phyloP scores from a whole-genome alignment of 2,329 filamentous ascomycete genomes.

The Fusarium sp. region DNA sequence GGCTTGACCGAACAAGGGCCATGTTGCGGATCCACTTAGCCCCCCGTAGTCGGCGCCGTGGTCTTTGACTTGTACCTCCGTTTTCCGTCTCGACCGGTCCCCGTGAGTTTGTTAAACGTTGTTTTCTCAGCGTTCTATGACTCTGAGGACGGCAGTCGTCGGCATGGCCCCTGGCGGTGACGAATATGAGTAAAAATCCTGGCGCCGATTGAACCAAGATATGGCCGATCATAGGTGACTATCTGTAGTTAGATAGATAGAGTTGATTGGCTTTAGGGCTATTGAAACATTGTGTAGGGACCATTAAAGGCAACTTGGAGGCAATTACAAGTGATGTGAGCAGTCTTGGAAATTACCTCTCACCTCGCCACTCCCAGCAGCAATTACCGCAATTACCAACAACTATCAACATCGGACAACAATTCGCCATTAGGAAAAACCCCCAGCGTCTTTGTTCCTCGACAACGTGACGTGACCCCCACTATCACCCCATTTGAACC shows the following conservation, averaged over 20 bases:
- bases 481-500: slow-evolving; percentile 46
- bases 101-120: slow-evolving; percentile 14
- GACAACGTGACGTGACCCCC: slow-evolving; percentile 51
- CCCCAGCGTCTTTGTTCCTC: slow-evolving; percentile 17
- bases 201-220: slow-evolving; percentile 8
- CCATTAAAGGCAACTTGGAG: slow-evolving; percentile 11
- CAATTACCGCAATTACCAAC: slow-evolving; percentile 1
- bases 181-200: background rate
- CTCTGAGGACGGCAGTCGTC: slow-evolving; percentile 35
- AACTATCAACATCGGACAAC: slow-evolving; percentile 29
- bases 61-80: slow-evolving; percentile 29
- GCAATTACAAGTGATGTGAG: slow-evolving; percentile 10
- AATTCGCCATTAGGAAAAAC: slow-evolving; percentile 13
- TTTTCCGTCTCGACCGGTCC: slow-evolving; percentile 30
- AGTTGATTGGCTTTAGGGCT: slow-evolving; percentile 32
- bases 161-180: slow-evolving; percentile 23
- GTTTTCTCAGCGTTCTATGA: slow-evolving; percentile 22
- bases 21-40: slow-evolving; percentile 29
- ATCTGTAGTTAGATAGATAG: slow-evolving; percentile 5
- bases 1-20: slow-evolving; percentile 19
- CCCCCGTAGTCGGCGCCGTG: slow-evolving; percentile 43
- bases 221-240: slow-evolving; percentile 14
- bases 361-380: slow-evolving; percentile 13
- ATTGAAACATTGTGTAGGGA: slow-evolving; percentile 19
- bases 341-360: slow-evolving; percentile 15